A percentile compares a stretch with the other conserved stretches of the same genome.
Conservation (phyloP, 768 basidiomycete species). For the Pleurotus citrinopileatus region DNA sequence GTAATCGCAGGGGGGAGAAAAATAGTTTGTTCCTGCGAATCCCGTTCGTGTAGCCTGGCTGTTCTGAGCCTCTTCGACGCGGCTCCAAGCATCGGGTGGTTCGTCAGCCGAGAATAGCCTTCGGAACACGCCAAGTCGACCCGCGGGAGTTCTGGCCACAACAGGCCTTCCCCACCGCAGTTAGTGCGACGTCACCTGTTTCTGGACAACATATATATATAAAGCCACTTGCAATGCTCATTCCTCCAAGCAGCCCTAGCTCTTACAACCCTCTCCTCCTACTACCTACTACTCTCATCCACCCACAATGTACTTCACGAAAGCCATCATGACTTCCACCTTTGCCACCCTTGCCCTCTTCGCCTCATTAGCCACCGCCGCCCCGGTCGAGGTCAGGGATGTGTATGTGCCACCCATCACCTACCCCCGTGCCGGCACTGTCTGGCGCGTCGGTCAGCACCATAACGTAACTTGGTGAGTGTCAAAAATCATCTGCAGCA, state of each 20-base stretch:
- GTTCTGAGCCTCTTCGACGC: constrained; percentile 1
- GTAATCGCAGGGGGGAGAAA: neutral
- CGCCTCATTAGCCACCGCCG: constrained; percentile 23
- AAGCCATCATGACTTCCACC: constrained; percentile 14
- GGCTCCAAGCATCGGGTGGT: constrained; percentile 4
- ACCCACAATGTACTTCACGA: constrained; percentile 8
- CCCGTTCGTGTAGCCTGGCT: neutral
- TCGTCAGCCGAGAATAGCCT: constrained; percentile 3
- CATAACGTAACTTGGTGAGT: constrained; percentile 46
- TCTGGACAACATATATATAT: constrained; percentile 1
- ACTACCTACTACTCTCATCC: neutral
- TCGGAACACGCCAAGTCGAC: neutral
- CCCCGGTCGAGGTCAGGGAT: constrained; percentile 37
- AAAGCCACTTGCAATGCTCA: neutral
- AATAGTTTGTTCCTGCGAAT: neutral
- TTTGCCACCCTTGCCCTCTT: constrained; percentile 18
- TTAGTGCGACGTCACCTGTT: constrained; percentile 3
- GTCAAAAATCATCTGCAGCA: constrained; percentile 13
- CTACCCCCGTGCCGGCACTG: constrained; percentile 29
- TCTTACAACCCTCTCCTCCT: neutral
- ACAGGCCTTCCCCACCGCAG: neutral
- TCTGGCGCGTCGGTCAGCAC: constrained; percentile 38
- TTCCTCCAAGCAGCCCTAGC: neutral
- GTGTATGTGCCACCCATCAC: constrained; percentile 45
- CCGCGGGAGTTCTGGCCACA: neutral